Percentiles rank a stretch among this genome's conserved stretches.
Evolutionary conservation across 23 red algal genomes (phyloP).

Genomic region (Cyanidioschyzon merolae): DNA sequence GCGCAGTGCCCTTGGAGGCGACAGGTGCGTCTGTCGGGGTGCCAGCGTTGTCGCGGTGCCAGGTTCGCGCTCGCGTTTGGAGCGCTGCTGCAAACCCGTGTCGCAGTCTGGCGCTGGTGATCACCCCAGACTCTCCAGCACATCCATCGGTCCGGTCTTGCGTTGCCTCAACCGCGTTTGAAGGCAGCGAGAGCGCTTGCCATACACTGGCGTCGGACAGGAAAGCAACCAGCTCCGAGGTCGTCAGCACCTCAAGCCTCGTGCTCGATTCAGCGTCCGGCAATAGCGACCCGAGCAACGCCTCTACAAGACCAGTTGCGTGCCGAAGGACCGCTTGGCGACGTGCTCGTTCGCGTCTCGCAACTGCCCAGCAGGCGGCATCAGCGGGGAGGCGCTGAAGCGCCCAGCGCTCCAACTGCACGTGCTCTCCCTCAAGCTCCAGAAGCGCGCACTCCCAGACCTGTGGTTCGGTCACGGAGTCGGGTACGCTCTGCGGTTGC

Average conservation of each 20-base stretch:
- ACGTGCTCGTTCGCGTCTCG: background rate
- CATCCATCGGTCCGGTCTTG: no score
- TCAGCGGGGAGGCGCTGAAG: background rate
- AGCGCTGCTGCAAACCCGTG: no score
- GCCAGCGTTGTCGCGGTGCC: no score
- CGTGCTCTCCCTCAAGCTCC: background rate
- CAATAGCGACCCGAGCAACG: background rate
- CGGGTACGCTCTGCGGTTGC: no score
- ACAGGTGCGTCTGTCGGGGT: no score
- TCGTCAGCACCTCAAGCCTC: background rate
- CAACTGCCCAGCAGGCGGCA: background rate
- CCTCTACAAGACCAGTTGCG: background rate
- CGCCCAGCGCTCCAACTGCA: background rate
- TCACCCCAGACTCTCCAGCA: no score
- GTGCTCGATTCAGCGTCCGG: background rate
- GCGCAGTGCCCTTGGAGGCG: no score
- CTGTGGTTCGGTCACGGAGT: no score
- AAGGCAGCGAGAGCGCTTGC: background rate
- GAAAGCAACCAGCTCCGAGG: background rate
- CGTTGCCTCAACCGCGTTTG: no score
- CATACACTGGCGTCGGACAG: background rate
- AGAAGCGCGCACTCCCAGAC: slow-evolving; percentile 4
- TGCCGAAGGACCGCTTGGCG: background rate
- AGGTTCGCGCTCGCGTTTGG: no score
- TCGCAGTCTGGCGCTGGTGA: no score